A percentile compares a stretch with the other conserved stretches of the same genome.
phyloP scores from a whole-genome alignment of 805 yeast species.

The Wickerhamomyces ciferrii region DNA sequence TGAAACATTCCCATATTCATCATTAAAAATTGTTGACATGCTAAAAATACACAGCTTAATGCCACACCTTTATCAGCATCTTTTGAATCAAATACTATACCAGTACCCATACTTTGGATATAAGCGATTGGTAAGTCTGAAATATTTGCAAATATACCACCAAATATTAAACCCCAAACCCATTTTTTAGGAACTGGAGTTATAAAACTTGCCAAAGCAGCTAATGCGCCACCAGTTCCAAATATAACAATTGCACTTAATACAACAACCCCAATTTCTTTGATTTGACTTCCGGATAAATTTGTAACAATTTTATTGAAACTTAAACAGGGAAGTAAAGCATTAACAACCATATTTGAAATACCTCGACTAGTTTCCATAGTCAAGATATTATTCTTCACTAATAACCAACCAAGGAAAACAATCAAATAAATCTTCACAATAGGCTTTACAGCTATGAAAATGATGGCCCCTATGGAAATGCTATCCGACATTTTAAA shows the following conservation, averaged over 20 bases:
- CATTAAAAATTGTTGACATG: conserved; percentile 54
- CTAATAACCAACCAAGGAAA: conserved; percentile 13
- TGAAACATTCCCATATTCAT: conserved; percentile 76
- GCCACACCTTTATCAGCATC: conserved; percentile 46
- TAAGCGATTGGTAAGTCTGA: conserved; percentile 51
- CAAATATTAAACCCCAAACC: conserved; percentile 43
- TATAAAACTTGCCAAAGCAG: conserved; percentile 24
- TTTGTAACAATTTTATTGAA: conserved; percentile 49
- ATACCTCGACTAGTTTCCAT: conserved; percentile 49
- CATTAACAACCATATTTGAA: conserved; percentile 47
- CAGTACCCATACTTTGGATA: conserved; percentile 38
- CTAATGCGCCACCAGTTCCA: conserved; percentile 36
- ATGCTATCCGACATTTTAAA: neutral
- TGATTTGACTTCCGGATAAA: conserved; percentile 45
- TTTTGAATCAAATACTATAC: conserved; percentile 30
- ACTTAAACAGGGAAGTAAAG: conserved; percentile 47
- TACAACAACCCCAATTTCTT: conserved; percentile 41
- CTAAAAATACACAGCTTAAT: conserved; percentile 39
- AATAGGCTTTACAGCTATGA: conserved; percentile 19
- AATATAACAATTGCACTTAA: conserved; percentile 23
- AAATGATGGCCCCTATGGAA: conserved; percentile 16
- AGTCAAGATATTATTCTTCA: conserved; percentile 28
- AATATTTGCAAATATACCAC: conserved; percentile 45
- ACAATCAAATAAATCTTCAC: conserved; percentile 20
- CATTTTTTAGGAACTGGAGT: conserved; percentile 43